These are phyloP conservation scores for Candida berthetii DNA, from an alignment of 805 yeast genomes.

Conservation along the genomic window DNA sequence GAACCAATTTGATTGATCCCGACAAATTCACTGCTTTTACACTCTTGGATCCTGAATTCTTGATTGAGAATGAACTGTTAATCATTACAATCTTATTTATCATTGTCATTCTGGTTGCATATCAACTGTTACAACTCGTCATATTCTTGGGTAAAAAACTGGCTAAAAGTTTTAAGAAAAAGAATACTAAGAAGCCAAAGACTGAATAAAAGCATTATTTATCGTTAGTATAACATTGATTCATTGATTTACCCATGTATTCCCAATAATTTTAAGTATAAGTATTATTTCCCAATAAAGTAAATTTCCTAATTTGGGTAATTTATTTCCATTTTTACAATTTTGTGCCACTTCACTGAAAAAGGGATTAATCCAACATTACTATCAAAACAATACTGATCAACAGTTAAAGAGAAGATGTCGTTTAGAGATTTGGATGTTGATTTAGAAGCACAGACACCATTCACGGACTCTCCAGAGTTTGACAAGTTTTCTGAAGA, in stretches of 20 bases:
- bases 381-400: background rate
- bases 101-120: conserved; percentile 1
- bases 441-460: conserved; percentile 18
- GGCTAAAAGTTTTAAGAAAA: background rate
- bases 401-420: conserved; percentile 6
- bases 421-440: conserved; percentile 19
- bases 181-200: background rate
- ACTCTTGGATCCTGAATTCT: conserved; percentile 37
- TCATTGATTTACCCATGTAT: too few relatives aligned
- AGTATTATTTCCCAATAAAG: background rate
- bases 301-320: background rate
- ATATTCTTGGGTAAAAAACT: background rate
- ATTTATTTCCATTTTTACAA: background rate
- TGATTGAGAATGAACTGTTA: conserved; percentile 44
- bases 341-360: background rate
- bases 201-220: background rate
- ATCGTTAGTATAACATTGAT: too few relatives aligned
- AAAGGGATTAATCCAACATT: too few relatives aligned
- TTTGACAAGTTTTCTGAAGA: conserved; percentile 40
- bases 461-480: conserved; percentile 44
- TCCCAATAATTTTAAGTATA: too few relatives aligned
- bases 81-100: conserved; percentile 29
- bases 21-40: conserved; percentile 22
- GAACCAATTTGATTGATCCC: conserved; percentile 27
- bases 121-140: background rate